Evolutionary conservation across 140 eudicot genomes (phyloP).

Genomic region (Eryngium alpinum): DNA sequence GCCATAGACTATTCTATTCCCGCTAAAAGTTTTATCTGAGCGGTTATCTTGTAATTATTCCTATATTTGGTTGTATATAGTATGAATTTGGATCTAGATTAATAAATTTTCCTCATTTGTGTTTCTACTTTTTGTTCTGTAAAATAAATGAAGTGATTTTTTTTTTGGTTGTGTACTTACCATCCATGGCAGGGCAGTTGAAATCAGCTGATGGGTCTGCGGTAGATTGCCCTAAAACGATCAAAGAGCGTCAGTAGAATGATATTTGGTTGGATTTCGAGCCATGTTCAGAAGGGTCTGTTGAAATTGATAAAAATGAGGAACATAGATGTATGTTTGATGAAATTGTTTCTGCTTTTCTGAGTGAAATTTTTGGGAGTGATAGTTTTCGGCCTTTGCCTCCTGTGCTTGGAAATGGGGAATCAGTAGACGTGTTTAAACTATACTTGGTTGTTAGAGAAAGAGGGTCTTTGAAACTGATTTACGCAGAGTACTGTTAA

Average conservation of each 20-base stretch:
- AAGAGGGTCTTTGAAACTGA: conserved; percentile 31
- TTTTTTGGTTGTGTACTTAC: conserved; percentile 30
- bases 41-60: background rate
- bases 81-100: background rate
- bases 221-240: conserved; percentile 14
- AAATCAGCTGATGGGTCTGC: conserved; percentile 29
- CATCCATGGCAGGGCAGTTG: conserved; percentile 39
- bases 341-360: conserved; percentile 14
- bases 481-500: conserved; percentile 19
- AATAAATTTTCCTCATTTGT: background rate
- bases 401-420: conserved; percentile 24
- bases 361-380: conserved; percentile 15
- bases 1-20: background rate
- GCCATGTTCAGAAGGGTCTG: background rate
- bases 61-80: background rate
- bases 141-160: conserved; percentile 12
- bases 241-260: background rate
- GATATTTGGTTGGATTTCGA: conserved; percentile 8
- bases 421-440: conserved; percentile 29
- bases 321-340: conserved; percentile 14
- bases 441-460: conserved; percentile 26
- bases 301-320: background rate
- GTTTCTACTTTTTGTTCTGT: background rate
- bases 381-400: conserved; percentile 23
- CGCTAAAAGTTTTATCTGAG: background rate